Evolutionary conservation across 73 alveolate species (phyloP).

Genomic region (Loxodes magnus): DNA sequence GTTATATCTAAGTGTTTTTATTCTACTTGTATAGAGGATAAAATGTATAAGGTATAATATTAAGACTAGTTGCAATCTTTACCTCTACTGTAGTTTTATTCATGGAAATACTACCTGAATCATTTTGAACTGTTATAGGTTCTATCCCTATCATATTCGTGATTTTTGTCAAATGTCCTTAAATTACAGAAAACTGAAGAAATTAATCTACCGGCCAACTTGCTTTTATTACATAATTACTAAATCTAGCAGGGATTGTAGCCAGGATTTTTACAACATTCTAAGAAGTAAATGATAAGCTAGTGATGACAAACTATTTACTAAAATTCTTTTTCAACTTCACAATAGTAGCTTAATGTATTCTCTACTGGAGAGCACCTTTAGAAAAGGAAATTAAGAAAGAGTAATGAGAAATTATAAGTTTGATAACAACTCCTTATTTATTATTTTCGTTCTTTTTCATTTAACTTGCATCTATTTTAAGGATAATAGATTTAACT

Average conservation of each 20-base stretch:
- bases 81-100: constrained; percentile 15
- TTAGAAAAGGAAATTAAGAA: constrained; percentile 1
- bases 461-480: too few species aligned
- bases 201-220: constrained; percentile 75
- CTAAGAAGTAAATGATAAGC: constrained; percentile 46
- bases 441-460: too few species aligned
- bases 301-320: not conserved
- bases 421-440: too few species aligned
- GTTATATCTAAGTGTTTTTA: constrained; percentile 36
- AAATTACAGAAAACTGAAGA: constrained; percentile 45
- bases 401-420: too few species aligned
- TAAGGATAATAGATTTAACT: too few species aligned
- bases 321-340: not conserved
- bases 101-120: constrained; percentile 37
- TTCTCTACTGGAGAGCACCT: constrained; percentile 12
- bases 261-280: constrained; percentile 73
- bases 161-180: constrained; percentile 52
- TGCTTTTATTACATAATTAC: constrained; percentile 52
- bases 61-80: constrained; percentile 11
- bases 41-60: constrained; percentile 30
- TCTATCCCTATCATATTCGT: not conserved
- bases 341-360: not conserved
- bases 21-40: constrained; percentile 43
- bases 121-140: constrained; percentile 32
- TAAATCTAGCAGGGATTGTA: constrained; percentile 55